Conservation (phyloP, 164 flowering plant species). For the Hamamelis virginiana region DNA sequence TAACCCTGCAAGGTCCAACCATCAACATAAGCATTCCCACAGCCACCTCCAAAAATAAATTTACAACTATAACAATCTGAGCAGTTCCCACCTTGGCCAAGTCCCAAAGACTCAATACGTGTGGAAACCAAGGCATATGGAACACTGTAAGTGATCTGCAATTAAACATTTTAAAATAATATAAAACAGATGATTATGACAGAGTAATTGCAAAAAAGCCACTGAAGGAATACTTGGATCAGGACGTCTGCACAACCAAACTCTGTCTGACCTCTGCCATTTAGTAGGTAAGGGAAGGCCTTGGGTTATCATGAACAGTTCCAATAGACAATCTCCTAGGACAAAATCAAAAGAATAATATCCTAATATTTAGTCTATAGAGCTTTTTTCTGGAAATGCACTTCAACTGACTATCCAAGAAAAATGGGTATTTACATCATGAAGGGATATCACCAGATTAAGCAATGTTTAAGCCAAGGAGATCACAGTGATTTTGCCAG, state of each 20-base stretch:
- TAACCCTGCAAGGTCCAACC: conserved; percentile 58
- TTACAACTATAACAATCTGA: conserved; percentile 4
- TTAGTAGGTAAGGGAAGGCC: no score
- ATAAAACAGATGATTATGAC: conserved; percentile 9
- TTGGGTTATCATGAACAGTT: neutral
- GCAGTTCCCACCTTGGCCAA: conserved; percentile 81
- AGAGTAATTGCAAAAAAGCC: neutral
- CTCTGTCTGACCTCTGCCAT: no score
- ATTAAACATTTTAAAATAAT: conserved; percentile 3
- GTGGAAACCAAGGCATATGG: conserved; percentile 89
- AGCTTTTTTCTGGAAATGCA: neutral
- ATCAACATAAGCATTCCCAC: conserved; percentile 9
- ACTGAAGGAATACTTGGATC: neutral
- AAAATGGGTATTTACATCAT: neutral
- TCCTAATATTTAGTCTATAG: neutral
- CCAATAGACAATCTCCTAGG: no score
- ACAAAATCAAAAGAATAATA: no score
- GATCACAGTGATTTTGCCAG: no score
- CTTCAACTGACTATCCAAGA: neutral
- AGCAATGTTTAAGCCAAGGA: no score
- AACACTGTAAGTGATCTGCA: conserved; percentile 94
- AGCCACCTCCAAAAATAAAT: conserved; percentile 2
- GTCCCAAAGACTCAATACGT: conserved; percentile 78
- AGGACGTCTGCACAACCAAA: neutral
- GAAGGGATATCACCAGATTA: neutral